phyloP scores from a whole-genome alignment of 306 rosid species.

The Fragaria vesca region DNA sequence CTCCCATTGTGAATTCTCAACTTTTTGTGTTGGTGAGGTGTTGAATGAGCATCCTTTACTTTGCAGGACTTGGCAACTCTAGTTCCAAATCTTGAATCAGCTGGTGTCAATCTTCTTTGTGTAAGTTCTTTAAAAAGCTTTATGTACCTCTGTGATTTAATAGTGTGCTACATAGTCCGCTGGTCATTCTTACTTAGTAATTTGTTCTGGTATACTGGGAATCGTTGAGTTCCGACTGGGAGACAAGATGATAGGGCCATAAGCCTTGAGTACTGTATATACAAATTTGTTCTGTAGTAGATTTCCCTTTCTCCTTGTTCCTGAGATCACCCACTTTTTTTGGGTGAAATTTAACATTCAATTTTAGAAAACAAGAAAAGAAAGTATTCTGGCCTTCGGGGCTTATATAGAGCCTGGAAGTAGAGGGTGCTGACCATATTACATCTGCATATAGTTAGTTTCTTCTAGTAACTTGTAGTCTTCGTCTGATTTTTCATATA shows the following conservation, averaged over 20 bases:
- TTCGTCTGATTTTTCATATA: not conserved
- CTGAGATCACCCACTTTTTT: not conserved
- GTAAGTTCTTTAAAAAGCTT: constrained; percentile 58
- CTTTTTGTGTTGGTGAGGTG: not conserved
- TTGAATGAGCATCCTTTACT: constrained; percentile 19
- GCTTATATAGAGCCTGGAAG: not conserved
- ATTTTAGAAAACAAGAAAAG: not conserved
- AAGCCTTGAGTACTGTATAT: not conserved
- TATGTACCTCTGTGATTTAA: not conserved
- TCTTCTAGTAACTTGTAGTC: not conserved
- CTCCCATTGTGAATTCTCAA: not conserved
- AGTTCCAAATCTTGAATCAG: constrained; percentile 82
- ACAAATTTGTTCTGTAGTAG: not conserved
- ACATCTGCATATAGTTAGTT: not conserved
- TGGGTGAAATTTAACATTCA: not conserved
- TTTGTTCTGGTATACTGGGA: not conserved
- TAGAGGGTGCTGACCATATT: not conserved
- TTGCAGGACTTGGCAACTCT: constrained; percentile 71
- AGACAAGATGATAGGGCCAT: constrained; percentile 15
- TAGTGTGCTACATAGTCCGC: not conserved
- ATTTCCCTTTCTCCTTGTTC: not conserved
- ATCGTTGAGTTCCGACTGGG: not conserved
- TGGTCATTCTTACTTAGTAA: not conserved
- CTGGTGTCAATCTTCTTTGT: constrained; percentile 84
- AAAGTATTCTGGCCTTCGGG: not conserved